phyloP scores from a whole-genome alignment of 805 yeast genomes.

The Wilhelminamyces savonicus region DNA sequence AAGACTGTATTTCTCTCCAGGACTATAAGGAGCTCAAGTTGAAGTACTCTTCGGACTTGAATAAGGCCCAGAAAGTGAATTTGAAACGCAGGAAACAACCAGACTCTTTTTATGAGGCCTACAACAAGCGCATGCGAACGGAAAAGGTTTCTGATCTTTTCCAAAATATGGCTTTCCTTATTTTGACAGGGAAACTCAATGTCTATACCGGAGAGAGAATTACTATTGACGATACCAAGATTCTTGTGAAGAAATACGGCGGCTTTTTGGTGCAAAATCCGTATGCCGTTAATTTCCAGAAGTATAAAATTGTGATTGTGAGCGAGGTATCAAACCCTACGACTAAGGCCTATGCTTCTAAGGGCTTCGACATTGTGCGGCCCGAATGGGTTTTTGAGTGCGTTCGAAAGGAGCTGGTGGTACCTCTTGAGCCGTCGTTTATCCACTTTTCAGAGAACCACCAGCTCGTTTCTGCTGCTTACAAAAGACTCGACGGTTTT shows the following conservation, averaged over 20 bases:
- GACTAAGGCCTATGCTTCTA: slow-evolving; percentile 14
- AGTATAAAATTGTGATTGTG: slow-evolving; percentile 11
- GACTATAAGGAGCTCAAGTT: slow-evolving; percentile 43
- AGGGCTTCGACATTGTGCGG: slow-evolving; percentile 54
- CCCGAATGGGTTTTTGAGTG: slow-evolving; percentile 76
- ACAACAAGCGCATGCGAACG: slow-evolving; percentile 7
- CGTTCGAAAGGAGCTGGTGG: slow-evolving; percentile 29
- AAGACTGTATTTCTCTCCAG: slow-evolving; percentile 45
- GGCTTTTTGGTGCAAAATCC: slow-evolving; percentile 33
- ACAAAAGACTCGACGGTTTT: slow-evolving; percentile 42
- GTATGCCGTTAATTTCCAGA: slow-evolving; percentile 5
- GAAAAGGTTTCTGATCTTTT: slow-evolving; percentile 32
- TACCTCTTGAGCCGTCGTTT: slow-evolving; percentile 59
- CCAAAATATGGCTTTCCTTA: slow-evolving; percentile 38
- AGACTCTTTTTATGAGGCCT: slow-evolving; percentile 9
- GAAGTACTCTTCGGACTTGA: slow-evolving; percentile 15
- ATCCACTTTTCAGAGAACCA: slow-evolving; percentile 12
- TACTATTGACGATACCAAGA: slow-evolving; percentile 27
- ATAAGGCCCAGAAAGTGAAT: slow-evolving; percentile 23
- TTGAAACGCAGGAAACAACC: slow-evolving; percentile 12
- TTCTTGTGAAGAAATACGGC: slow-evolving; percentile 40
- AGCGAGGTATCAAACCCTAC: slow-evolving; percentile 24
- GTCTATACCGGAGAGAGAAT: slow-evolving; percentile 17
- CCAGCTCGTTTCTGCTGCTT: no score
- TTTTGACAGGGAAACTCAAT: slow-evolving; percentile 46